These are phyloP conservation scores for Rhizophora mangle DNA, from an alignment of 345 rosid genomes.

Conservation along the genomic window DNA sequence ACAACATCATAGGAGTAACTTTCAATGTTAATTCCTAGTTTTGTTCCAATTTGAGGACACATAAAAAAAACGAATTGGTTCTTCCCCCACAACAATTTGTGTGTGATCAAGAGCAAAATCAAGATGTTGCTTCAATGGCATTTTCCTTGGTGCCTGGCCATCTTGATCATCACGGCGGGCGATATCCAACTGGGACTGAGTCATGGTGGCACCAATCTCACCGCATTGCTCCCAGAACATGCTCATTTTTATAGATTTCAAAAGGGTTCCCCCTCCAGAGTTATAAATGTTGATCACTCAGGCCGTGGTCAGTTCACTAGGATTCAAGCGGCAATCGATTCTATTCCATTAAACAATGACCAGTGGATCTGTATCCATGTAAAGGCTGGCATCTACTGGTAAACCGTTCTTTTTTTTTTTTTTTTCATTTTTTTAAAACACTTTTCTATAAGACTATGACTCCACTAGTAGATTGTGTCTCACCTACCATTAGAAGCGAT, in stretches of 20 bases:
- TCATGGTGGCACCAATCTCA: neutral
- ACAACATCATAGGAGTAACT: too few species aligned
- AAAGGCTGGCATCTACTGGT: constrained; percentile 54
- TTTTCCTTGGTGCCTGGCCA: too few species aligned
- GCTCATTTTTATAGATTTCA: neutral
- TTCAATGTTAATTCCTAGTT: too few species aligned
- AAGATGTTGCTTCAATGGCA: too few species aligned
- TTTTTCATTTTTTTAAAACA: too few species aligned
- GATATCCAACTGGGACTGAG: neutral
- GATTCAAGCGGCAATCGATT: constrained; percentile 59
- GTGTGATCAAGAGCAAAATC: too few species aligned
- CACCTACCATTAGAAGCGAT: neutral
- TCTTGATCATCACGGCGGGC: too few species aligned
- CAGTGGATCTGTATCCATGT: constrained; percentile 54
- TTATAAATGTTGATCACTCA: constrained; percentile 40
- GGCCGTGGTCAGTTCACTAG: constrained; percentile 52
- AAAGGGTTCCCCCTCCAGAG: neutral
- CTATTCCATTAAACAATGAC: constrained; percentile 41
- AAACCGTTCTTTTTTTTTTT: neutral
- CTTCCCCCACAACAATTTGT: too few species aligned
- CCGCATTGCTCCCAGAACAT: neutral
- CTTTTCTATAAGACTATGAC: too few species aligned
- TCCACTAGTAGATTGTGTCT: too few species aligned
- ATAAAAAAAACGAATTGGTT: too few species aligned
- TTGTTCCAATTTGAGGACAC: too few species aligned